phyloP scores from a whole-genome alignment of 257 asterid genomes.

The Jacaranda copaia region DNA sequence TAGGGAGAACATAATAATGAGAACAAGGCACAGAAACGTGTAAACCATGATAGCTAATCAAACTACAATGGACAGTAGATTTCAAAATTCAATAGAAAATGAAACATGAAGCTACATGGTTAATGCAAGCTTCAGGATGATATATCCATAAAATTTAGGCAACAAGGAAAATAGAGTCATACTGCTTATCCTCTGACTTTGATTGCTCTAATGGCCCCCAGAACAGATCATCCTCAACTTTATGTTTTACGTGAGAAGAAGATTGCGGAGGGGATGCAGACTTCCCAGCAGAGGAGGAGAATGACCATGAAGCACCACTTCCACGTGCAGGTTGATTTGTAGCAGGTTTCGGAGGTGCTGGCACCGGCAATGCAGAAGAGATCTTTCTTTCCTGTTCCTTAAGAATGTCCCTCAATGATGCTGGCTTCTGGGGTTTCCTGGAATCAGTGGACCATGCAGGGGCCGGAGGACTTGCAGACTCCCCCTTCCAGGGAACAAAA shows the following conservation, averaged over 20 bases:
- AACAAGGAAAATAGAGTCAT: conserved; percentile 43
- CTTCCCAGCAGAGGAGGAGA: conserved; percentile 71
- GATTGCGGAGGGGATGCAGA: conserved; percentile 67
- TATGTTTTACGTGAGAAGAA: conserved; percentile 57
- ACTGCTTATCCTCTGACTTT: conserved; percentile 78
- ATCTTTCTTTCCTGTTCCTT: conserved; percentile 80
- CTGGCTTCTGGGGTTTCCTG: conserved; percentile 67
- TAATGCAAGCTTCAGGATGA: conserved; percentile 31
- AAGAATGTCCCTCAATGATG: conserved; percentile 90
- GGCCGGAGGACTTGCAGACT: conserved; percentile 64
- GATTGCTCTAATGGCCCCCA: conserved; percentile 94
- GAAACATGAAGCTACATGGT: conserved; percentile 11
- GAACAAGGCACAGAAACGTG: conserved; percentile 24
- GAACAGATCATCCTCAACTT: conserved; percentile 88
- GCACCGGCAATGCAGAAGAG: conserved; percentile 59
- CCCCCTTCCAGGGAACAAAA: conserved; percentile 92
- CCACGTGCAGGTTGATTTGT: conserved; percentile 65
- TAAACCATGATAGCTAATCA: conserved; percentile 5
- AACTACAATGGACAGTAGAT: not conserved
- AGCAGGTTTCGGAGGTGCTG: conserved; percentile 67
- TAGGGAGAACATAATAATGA: not conserved
- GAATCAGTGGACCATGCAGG: conserved; percentile 94
- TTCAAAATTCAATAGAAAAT: not conserved
- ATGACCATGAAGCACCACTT: conserved; percentile 72
- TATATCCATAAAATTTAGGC: not conserved